Evolutionary conservation across 169 alveolate genomes (phyloP).

Genomic region (Plasmodium gonderi): DNA sequence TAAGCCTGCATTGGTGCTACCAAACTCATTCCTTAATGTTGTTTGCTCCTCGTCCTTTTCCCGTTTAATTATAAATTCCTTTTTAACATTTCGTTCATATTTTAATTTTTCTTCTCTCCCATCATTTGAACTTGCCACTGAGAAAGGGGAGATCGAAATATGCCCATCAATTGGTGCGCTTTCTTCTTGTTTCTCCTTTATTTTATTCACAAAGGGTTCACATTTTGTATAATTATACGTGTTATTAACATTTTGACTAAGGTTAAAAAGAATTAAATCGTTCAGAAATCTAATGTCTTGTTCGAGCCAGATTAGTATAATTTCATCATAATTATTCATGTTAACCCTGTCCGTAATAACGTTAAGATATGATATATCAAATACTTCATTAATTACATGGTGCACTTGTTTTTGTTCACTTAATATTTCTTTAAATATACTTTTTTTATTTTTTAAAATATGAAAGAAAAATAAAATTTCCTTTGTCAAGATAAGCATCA

Average conservation of each 20-base stretch:
- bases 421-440: slow-evolving; percentile 51
- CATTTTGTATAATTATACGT: neutral
- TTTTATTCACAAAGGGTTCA: neutral
- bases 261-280: slow-evolving; percentile 33
- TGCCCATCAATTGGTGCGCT: neutral
- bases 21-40: neutral
- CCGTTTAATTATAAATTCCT: neutral
- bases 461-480: slow-evolving; percentile 52
- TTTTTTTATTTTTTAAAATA: slow-evolving; percentile 38
- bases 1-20: neutral
- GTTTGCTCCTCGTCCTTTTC: neutral
- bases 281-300: slow-evolving; percentile 39
- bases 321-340: slow-evolving; percentile 33
- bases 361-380: slow-evolving; percentile 19
- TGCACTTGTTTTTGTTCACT: slow-evolving; percentile 27
- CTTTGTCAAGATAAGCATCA: slow-evolving; percentile 44
- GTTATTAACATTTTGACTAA: slow-evolving; percentile 9
- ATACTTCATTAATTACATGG: slow-evolving; percentile 40
- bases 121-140: neutral
- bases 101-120: neutral
- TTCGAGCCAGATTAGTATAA: slow-evolving; percentile 62
- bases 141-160: neutral
- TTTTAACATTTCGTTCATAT: slow-evolving; percentile 3
- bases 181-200: neutral
- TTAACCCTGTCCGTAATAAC: slow-evolving; percentile 17